Percentiles rank a stretch among this genome's conserved stretches.
These are phyloP conservation scores for Sphaceloma murrayae DNA, from an alignment of 2,329 filamentous ascomycete genomes.

Conservation along the genomic window DNA sequence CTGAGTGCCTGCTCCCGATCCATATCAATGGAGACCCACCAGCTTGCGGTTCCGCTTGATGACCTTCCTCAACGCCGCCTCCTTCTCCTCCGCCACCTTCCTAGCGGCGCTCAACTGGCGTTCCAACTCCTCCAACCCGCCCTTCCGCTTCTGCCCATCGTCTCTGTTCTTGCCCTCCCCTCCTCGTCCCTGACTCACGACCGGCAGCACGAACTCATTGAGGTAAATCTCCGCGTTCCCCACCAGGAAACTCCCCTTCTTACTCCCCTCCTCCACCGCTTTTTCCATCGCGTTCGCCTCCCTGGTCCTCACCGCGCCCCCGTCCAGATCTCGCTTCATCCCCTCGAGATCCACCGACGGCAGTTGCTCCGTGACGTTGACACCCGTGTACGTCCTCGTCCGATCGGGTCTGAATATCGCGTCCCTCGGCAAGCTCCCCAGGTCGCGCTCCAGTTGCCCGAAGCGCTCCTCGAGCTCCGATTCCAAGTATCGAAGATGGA, in stretches of 20 bases:
- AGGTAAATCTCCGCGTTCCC: slow-evolving; percentile 31
- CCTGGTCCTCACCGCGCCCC: slow-evolving; percentile 20
- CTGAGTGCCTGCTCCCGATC: no score
- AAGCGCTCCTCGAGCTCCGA: slow-evolving; percentile 61
- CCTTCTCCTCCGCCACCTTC: slow-evolving; percentile 29
- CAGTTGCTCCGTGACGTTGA: slow-evolving; percentile 23
- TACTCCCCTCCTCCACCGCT: slow-evolving; percentile 31
- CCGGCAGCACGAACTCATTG: slow-evolving; percentile 32
- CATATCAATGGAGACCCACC: slow-evolving; percentile 24
- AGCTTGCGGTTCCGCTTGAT: slow-evolving; percentile 31
- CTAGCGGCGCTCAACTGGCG: slow-evolving; percentile 26
- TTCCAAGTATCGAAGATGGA: slow-evolving; percentile 63
- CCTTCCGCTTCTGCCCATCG: slow-evolving; percentile 16
- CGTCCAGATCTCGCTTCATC: slow-evolving; percentile 25
- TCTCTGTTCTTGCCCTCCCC: slow-evolving; percentile 16
- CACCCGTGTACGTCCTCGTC: slow-evolving; percentile 21
- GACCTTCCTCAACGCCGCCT: slow-evolving; percentile 26
- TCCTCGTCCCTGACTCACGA: slow-evolving; percentile 15
- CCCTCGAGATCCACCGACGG: slow-evolving; percentile 27
- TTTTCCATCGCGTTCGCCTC: slow-evolving; percentile 31
- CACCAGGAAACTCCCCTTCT: slow-evolving; percentile 31
- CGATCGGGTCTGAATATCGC: slow-evolving; percentile 25
- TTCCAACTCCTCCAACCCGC: slow-evolving; percentile 25
- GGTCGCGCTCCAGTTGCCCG: slow-evolving; percentile 54
- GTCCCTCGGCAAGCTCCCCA: slow-evolving; percentile 35